Conservation (phyloP, 73 alveolate species). For the Tetrahymena elliotti region DNA sequence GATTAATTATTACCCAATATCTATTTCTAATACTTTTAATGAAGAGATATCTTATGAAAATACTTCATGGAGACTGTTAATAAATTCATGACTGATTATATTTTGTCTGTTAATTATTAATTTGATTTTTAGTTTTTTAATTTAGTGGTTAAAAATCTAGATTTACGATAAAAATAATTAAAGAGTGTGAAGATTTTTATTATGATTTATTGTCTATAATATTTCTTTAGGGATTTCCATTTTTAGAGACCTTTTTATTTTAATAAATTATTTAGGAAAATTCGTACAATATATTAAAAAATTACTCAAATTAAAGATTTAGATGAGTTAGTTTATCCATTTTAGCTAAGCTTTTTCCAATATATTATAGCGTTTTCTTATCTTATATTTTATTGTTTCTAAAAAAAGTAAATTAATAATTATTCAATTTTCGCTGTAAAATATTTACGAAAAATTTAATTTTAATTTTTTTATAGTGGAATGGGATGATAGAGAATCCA, state of each 20-base stretch:
- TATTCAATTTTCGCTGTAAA: not conserved
- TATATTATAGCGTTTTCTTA: not conserved
- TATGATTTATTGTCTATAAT: not conserved
- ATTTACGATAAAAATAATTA: not conserved
- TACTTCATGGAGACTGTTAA: not conserved
- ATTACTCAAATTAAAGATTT: not conserved
- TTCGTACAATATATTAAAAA: too few species aligned
- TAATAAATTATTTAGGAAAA: not conserved
- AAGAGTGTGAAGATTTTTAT: not conserved
- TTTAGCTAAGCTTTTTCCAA: not conserved
- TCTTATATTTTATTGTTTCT: not conserved
- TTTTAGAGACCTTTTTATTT: not conserved
- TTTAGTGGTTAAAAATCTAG: not conserved
- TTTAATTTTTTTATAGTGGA: not conserved
- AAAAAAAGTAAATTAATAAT: not conserved
- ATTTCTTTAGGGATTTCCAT: not conserved
- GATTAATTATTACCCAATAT: not conserved
- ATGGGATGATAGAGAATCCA: not conserved
- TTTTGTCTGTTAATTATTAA: not conserved
- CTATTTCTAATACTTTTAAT: not conserved
- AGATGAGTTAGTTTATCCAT: not conserved
- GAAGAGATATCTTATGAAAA: not conserved
- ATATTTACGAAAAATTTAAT: not conserved
- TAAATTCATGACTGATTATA: not conserved
- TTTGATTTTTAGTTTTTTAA: not conserved